phyloP scores from a whole-genome alignment of 305 asterid species.

The Solanum hybrid region DNA sequence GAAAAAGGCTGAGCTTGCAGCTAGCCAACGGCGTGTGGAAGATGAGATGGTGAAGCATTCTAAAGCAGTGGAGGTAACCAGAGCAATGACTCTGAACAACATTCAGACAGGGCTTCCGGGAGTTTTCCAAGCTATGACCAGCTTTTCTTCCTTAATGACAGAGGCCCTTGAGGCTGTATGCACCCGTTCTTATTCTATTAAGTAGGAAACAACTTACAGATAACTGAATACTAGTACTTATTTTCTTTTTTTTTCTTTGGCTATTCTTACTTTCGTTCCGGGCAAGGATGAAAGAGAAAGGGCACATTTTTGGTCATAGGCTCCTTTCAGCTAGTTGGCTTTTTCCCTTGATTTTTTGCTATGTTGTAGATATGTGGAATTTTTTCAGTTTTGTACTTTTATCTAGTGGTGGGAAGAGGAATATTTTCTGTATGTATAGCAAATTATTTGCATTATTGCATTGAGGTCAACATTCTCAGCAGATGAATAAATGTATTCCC shows the following conservation, averaged over 20 bases:
- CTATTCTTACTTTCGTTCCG: constrained; percentile 12
- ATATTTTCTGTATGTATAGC: constrained; percentile 39
- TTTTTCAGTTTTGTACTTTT: constrained; percentile 38
- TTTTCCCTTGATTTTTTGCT: constrained; percentile 9
- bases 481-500: constrained; percentile 29
- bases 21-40: constrained; percentile 71
- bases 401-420: constrained; percentile 29
- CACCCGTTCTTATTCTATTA: constrained; percentile 65
- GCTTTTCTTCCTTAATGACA: constrained; percentile 69
- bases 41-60: constrained; percentile 82
- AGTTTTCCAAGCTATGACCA: constrained; percentile 92
- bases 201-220: constrained; percentile 14
- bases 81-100: constrained; percentile 90
- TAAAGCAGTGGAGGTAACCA: constrained; percentile 80
- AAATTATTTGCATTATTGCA: constrained; percentile 39
- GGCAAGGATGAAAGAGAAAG: constrained; percentile 30
- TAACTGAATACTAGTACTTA: constrained; percentile 3
- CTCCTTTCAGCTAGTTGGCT: constrained; percentile 17
- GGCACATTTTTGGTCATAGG: constrained; percentile 29
- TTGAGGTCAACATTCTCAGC: constrained; percentile 18
- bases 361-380: constrained; percentile 53
- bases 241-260: not conserved
- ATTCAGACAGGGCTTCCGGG: constrained; percentile 96
- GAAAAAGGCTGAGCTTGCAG: constrained; percentile 75
- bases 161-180: constrained; percentile 81